Base-by-base conservation (phyloP, 345 rosid genomes). In the Pugionium cornutum region DNA sequence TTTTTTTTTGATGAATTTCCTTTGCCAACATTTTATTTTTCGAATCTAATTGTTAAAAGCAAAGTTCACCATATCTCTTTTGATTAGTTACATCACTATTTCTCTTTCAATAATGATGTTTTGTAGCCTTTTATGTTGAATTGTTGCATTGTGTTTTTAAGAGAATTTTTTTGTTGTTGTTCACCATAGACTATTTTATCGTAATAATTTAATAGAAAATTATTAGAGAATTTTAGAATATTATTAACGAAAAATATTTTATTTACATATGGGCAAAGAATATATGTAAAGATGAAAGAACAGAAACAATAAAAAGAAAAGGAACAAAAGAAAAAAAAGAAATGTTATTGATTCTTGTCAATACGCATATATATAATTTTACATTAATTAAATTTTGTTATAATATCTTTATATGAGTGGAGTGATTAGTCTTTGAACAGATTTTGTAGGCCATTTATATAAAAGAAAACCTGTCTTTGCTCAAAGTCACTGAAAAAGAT, bases 401-500 rank as follows among this genome's bases (percentile, higher is more conserved):
- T 4, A 58, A 10, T 41, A 68, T 31, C 41, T 69, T 69, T 43
- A 33, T n/a, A 52, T 69, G 46, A 52, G 74, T 69, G 67, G 75
- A 46, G 64, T 55, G 54, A 51, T 54, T 63, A 55, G 48, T 62
- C 36, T 62, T 63, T 70, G 49, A 53, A 62, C 44, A 70, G 44
- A 69, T 62, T 69, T 52, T 30, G 50, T 70, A 35, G 34, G 41
- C 3, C 31, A 70, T 25, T 62, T 62, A 53, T 26, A 4, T 25
- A 25, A 54, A 7, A 52, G 32, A n/a, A 42, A 49, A 27, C 10
- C 4, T 43, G 9, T 54, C 64, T 54, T 63, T 70, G 1, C 44
- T 55, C 44, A 62, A 70, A 70, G 75, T 70, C 68, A 30, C 30
- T 54, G 66, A 25, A 70, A 62, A 70, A 18, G 69, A 70, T 70